These are phyloP conservation scores for Bertia moriformis DNA, from an alignment of 2,329 filamentous ascomycete species.

Conservation along the genomic window DNA sequence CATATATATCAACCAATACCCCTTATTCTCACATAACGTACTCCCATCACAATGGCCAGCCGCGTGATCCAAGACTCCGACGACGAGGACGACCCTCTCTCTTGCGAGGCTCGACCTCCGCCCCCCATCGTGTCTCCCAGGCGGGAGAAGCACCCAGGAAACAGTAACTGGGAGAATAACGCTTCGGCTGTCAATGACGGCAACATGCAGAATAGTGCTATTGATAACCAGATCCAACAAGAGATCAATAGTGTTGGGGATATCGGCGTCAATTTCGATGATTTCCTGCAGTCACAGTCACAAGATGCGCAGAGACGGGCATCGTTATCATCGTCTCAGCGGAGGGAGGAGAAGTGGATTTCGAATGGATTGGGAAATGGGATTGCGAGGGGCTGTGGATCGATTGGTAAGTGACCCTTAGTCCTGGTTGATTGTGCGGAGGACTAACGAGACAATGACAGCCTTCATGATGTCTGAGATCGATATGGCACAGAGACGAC, in stretches of 20 bases:
- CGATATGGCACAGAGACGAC: slow-evolving; percentile 13
- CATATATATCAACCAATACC: slow-evolving; percentile 12
- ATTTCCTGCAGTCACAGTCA: slow-evolving; percentile 15
- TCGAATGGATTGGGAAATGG: slow-evolving; percentile 11
- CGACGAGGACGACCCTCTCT: slow-evolving; percentile 13
- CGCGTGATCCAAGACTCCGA: slow-evolving; percentile 26
- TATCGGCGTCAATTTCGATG: slow-evolving; percentile 17
- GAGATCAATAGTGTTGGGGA: not conserved
- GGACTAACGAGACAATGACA: too few species aligned
- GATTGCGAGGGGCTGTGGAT: not conserved
- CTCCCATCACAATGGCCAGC: too few species aligned
- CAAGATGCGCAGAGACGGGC: too few species aligned
- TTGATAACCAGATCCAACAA: too few species aligned
- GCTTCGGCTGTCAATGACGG: too few species aligned
- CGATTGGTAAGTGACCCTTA: not conserved
- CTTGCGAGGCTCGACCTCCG: not conserved
- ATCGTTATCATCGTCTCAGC: slow-evolving; percentile 17
- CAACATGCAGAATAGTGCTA: too few species aligned
- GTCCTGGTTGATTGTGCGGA: not conserved
- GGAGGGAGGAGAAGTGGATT: slow-evolving; percentile 18
- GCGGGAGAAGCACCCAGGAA: not conserved
- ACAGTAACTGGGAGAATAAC: too few species aligned
- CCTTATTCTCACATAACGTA: too few species aligned
- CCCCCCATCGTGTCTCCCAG: not conserved
- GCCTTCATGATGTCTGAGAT: slow-evolving; percentile 17